phyloP scores from a whole-genome alignment of 805 yeast species.

The Hanseniaspora thailandica region DNA sequence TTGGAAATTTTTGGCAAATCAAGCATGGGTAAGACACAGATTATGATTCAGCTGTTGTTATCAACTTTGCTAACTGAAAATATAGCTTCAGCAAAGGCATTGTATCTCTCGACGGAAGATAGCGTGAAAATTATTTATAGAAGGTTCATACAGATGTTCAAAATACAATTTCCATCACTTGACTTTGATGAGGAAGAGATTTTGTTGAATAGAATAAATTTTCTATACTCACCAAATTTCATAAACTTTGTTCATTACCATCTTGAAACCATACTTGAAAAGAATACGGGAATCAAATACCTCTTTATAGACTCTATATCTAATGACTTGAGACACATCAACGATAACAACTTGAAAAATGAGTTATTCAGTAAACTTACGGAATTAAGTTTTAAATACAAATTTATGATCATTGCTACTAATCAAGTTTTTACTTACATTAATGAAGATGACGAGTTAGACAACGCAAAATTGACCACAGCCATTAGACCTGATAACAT shows the following conservation, averaged over 20 bases:
- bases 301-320: slow-evolving; percentile 12
- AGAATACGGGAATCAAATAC: not conserved
- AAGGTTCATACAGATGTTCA: slow-evolving; percentile 12
- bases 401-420: slow-evolving; percentile 3
- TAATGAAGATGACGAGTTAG: slow-evolving; percentile 2
- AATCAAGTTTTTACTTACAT: slow-evolving; percentile 11
- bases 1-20: slow-evolving; percentile 11
- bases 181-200: not conserved
- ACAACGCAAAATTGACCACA: not conserved
- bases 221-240: not conserved
- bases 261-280: not conserved
- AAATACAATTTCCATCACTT: not conserved
- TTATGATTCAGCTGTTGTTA: slow-evolving; percentile 5
- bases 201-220: slow-evolving; percentile 1
- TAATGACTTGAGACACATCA: slow-evolving; percentile 9
- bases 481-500: not conserved
- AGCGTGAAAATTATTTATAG: slow-evolving; percentile 7
- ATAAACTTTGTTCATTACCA: slow-evolving; percentile 9
- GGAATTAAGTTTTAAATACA: slow-evolving; percentile 10
- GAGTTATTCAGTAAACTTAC: not conserved
- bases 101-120: slow-evolving; percentile 11
- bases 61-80: not conserved
- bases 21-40: slow-evolving; percentile 12
- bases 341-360: slow-evolving; percentile 8
- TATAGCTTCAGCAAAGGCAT: not conserved